Evolutionary conservation across 2,329 filamentous ascomycete species (phyloP), one percentile per base, ranked within the genome.

Genomic region (Neopestalotiopsis sp.): DNA sequence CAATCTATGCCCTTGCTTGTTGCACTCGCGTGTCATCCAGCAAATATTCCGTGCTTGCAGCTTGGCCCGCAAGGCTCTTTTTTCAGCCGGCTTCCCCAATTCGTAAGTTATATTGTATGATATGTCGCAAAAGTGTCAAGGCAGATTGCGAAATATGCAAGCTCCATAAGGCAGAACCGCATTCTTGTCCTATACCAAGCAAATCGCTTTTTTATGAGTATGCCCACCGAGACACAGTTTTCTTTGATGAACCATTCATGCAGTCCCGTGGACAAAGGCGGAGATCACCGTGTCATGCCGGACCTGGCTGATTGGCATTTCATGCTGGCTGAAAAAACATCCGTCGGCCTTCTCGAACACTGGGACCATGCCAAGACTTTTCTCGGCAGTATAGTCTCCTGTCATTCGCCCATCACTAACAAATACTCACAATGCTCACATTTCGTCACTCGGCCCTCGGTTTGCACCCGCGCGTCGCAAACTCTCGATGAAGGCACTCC

Each of bases 11-110:
- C 57, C 5, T 24, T 4, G 45, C n/a, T 14, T 10, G 32, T 30
- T 30, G 57, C 32, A 17, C 28, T 61, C 32, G 32, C 32, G 28
- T 42, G 61, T 63, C 61, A 63, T 32, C 24, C 32, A 61, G 57
- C 14, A 30, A 14, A 30, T 61, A 34, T 34, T 34, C 24, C 53
- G 13, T 57, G 13, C 53, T 57, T 28, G 6, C 34, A 38, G 24
- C 17, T 17, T 53, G 17, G 20, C 45, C 9, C n/a, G 17, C 45
- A 20, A 53, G 45, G 45, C 45, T 53, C 10, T n/a, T n/a, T n/a
- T 20, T 17, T 53, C 45, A 38, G 34, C 34, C 34, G 45, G 45
- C 45, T 24, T 53, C n/a, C 45, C 45, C 17, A 24, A 53, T 20
- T 53, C 34, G 34, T 38, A 38, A 38, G 34, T 38, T 7, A 38